Evolutionary conservation across 495 filamentous ascomycete species (phyloP), one percentile per base, ranked within the genome.

Genomic region (Tuber aestivum): DNA sequence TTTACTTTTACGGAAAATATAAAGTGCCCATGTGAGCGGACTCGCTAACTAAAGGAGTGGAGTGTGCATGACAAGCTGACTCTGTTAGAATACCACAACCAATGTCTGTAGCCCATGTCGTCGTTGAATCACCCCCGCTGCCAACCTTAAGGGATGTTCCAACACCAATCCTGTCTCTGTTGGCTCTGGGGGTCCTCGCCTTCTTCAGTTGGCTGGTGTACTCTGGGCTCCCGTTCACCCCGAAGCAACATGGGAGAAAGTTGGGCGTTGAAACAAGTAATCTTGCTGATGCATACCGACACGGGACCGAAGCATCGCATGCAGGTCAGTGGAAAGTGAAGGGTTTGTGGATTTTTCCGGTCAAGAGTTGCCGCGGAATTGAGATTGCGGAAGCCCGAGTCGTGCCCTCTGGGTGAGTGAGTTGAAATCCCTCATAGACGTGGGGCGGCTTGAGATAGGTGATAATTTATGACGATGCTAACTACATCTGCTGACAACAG

Each of bases 341-440:
- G 83, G 92, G 92, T 70, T 87, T 97, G 56, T 94, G 91, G 86
- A 90, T 93, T 61, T 97, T 94, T 83, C 95, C 95, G 0, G 85
- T 97, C 79, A 97, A 97, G 85, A 93, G 91, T 75, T 97, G 94
- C 83, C 86, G 87, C 76, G 92, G 91, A 21, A 89, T 97, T 32
- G 93, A 97, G 84, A 82, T 97, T 72, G 84, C 88, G 72, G 80
- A 86, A 72, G 90, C 89, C 68, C 89, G 90, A 71, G 87, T 97
- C 7, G 84, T 94, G 41, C 82, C 88, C 8, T 90, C 89, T 23
- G 94, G 94, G 80, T 82, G 40, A 74, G 80, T 77, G 32, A 65
- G 14, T 32, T 7, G 14, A 27, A 65, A 65, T 65, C 32, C 56
- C 14, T 35, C 3, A 35, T 35, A 27, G 6, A 32, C 56, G 27